Percentiles rank a stretch among this genome's conserved stretches.
phyloP scores from a whole-genome alignment of 2,329 filamentous ascomycete species.

The Rhytidhysteron rufulum region DNA sequence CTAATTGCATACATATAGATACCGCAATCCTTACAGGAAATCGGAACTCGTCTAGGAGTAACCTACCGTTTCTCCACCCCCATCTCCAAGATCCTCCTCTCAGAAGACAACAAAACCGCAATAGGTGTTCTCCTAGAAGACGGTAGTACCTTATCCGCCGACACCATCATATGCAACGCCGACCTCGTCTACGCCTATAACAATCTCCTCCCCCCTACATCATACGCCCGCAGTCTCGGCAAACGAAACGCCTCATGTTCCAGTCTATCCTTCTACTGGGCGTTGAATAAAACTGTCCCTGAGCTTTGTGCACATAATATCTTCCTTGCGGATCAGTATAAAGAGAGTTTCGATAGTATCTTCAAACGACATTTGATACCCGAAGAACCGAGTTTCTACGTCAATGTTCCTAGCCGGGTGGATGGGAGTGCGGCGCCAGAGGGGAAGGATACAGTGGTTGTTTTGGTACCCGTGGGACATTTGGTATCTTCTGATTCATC shows the following conservation, averaged over 20 bases:
- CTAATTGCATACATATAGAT: too few species aligned
- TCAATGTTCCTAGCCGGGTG: conserved; percentile 69
- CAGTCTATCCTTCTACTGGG: conserved; percentile 76
- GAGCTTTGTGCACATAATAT: conserved; percentile 71
- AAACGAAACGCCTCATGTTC: conserved; percentile 62
- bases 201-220: conserved; percentile 59
- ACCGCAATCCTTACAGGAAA: conserved; percentile 47
- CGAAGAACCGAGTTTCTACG: conserved; percentile 67
- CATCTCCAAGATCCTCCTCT: conserved; percentile 54
- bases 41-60: conserved; percentile 61
- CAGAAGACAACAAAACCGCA: conserved; percentile 49
- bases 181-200: conserved; percentile 73
- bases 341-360: conserved; percentile 70
- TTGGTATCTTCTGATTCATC: conserved; percentile 45
- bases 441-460: conserved; percentile 63
- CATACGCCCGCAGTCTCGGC: conserved; percentile 39
- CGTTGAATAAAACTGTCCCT: conserved; percentile 56
- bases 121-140: conserved; percentile 58
- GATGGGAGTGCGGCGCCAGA: conserved; percentile 64
- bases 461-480: conserved; percentile 70
- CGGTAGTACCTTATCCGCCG: conserved; percentile 57
- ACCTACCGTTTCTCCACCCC: conserved; percentile 58
- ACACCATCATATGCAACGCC: conserved; percentile 67
- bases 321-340: conserved; percentile 70
- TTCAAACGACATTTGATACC: conserved; percentile 68